These are phyloP conservation scores for Daldinia childiae DNA, from an alignment of 495 filamentous ascomycete species.

Conservation along the genomic window DNA sequence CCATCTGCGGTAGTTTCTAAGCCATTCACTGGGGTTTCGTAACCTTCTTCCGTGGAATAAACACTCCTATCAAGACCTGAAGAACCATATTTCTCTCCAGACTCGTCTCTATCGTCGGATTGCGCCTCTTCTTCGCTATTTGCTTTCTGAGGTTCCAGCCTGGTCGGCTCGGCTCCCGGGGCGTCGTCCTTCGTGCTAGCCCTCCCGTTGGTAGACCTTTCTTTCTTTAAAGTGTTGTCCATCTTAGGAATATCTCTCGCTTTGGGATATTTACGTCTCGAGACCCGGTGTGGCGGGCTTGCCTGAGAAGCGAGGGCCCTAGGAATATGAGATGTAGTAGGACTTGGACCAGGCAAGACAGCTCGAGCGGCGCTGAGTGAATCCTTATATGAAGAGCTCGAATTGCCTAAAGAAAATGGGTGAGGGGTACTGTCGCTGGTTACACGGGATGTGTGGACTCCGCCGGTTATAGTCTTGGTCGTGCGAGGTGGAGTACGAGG, in stretches of 20 bases:
- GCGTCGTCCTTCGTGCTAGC: constrained; percentile 1
- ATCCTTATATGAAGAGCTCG: constrained; percentile 6
- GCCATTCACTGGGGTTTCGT: constrained; percentile 16
- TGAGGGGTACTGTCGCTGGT: constrained; percentile 4
- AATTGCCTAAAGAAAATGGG: not conserved
- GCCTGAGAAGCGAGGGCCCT: constrained; percentile 4
- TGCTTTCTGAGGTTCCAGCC: not conserved
- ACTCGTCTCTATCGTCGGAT: not conserved
- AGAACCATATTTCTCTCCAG: constrained; percentile 4
- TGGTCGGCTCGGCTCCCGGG: not conserved
- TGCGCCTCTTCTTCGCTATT: constrained; percentile 10
- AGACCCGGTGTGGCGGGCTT: constrained; percentile 13
- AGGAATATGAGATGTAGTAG: constrained; percentile 25
- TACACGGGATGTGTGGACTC: constrained; percentile 10
- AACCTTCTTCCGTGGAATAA: constrained; percentile 11
- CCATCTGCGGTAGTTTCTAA: constrained; percentile 18
- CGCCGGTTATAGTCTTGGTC: not conserved
- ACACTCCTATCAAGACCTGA: constrained; percentile 11
- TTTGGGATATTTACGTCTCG: constrained; percentile 11
- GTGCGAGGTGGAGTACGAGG: constrained; percentile 23
- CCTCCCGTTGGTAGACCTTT: not conserved
- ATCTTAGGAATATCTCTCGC: constrained; percentile 17
- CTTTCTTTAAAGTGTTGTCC: constrained; percentile 1
- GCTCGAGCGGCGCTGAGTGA: constrained; percentile 22
- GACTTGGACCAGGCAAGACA: constrained; percentile 2